phyloP scores from a whole-genome alignment of 2,329 filamentous ascomycete genomes.

The Sporothrix brasiliensis region DNA sequence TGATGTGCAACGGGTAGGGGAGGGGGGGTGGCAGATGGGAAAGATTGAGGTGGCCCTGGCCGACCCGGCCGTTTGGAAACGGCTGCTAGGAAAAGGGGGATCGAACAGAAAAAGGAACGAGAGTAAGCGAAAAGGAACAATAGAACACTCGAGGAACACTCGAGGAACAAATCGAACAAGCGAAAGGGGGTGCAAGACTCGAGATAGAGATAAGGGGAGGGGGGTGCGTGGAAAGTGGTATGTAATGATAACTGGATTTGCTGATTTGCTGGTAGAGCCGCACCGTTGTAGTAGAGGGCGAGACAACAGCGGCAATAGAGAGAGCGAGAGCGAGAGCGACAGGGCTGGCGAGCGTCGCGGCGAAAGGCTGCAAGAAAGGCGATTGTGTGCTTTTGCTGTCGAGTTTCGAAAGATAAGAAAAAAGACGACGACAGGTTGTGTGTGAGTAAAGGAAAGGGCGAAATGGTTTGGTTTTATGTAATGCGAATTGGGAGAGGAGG shows the following conservation, averaged over 20 bases:
- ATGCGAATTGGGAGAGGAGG: constrained; percentile 46
- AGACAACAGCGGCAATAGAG: neutral
- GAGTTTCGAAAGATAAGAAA: constrained; percentile 44
- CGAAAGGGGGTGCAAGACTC: constrained; percentile 2
- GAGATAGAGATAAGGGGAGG: constrained; percentile 27
- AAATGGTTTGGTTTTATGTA: constrained; percentile 55
- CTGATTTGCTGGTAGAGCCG: constrained; percentile 30
- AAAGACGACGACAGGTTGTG: constrained; percentile 47
- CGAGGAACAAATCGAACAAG: constrained; percentile 26
- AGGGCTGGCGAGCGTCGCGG: constrained; percentile 19
- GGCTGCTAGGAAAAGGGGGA: constrained; percentile 24
- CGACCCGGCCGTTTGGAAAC: constrained; percentile 33
- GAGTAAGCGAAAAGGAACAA: constrained; percentile 22
- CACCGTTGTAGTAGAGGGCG: constrained; percentile 16
- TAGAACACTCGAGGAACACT: constrained; percentile 27
- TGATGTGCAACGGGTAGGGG: constrained; percentile 3
- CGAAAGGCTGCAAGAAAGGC: constrained; percentile 13
- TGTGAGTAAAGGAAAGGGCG: constrained; percentile 49
- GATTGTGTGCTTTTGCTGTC: constrained; percentile 34
- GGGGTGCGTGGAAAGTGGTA: constrained; percentile 26
- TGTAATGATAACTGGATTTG: constrained; percentile 32
- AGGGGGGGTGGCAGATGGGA: neutral
- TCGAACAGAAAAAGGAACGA: constrained; percentile 15
- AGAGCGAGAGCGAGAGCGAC: neutral
- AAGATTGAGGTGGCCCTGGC: constrained; percentile 5